A percentile compares a stretch with the other conserved stretches of the same genome.
These are phyloP conservation scores for Emericellopsis cladophorae DNA, from an alignment of 2,329 filamentous ascomycete species.

Conservation along the genomic window DNA sequence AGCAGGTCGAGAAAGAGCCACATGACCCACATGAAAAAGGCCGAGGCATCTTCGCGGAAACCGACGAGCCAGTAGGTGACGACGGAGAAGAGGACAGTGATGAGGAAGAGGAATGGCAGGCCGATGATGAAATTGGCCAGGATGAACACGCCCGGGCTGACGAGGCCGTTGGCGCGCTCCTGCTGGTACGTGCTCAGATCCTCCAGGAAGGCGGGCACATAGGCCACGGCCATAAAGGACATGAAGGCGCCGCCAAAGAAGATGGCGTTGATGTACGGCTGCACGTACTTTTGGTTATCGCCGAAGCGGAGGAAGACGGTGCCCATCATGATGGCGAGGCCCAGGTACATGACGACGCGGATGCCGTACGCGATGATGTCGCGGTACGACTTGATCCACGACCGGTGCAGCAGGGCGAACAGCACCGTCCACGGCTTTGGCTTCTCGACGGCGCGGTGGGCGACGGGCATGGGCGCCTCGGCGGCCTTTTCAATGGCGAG, in stretches of 20 bases:
- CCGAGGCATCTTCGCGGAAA: slow-evolving; percentile 50
- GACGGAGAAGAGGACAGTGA: slow-evolving; percentile 61
- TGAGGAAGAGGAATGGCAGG: slow-evolving; percentile 68
- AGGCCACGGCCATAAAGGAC: slow-evolving; percentile 74
- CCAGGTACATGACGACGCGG: slow-evolving; percentile 65
- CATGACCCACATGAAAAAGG: slow-evolving; percentile 68
- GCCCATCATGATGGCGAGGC: slow-evolving; percentile 74
- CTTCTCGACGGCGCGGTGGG: slow-evolving; percentile 11
- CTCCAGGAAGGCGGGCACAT: slow-evolving; percentile 74
- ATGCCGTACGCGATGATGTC: slow-evolving; percentile 79
- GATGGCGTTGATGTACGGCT: slow-evolving; percentile 72
- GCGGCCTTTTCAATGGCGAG: slow-evolving; percentile 6
- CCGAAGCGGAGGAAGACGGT: slow-evolving; percentile 71
- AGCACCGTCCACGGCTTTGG: slow-evolving; percentile 38
- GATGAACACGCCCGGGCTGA: slow-evolving; percentile 60
- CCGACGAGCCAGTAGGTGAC: slow-evolving; percentile 72
- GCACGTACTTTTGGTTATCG: slow-evolving; percentile 58
- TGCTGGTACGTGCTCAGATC: slow-evolving; percentile 62
- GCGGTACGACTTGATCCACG: slow-evolving; percentile 72
- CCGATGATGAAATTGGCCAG: slow-evolving; percentile 74
- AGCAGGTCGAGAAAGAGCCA: slow-evolving; percentile 80
- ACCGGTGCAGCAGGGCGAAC: slow-evolving; percentile 59
- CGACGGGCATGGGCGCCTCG: not conserved
- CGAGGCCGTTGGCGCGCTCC: slow-evolving; percentile 71
- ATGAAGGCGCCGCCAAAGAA: slow-evolving; percentile 66